A percentile compares a stretch with the other conserved stretches of the same genome.
Conservation (phyloP, 495 filamentous ascomycete genomes). For the Copromyces sp. region DNA sequence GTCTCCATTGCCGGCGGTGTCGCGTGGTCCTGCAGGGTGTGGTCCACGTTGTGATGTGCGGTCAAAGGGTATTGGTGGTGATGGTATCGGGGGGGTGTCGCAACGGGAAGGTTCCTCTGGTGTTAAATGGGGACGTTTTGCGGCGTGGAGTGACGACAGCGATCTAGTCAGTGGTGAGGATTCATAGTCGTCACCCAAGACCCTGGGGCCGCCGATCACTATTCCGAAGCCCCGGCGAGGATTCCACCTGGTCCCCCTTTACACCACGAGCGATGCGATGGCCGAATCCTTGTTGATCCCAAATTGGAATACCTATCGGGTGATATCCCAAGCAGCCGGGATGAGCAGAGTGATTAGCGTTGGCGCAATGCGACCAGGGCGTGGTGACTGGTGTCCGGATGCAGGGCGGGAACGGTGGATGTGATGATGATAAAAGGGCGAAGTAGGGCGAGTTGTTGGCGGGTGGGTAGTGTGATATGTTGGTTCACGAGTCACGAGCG, state of each 20-base stretch:
- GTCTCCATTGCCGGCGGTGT: slow-evolving; percentile 41
- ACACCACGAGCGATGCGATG: background rate
- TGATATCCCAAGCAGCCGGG: background rate
- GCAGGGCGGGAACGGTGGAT: background rate
- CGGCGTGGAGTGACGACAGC: slow-evolving; percentile 15
- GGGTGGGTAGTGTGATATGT: background rate
- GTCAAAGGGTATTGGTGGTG: background rate
- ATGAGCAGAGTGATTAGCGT: background rate
- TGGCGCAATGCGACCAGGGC: background rate
- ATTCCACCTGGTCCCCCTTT: background rate
- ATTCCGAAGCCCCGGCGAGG: background rate
- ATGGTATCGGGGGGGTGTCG: slow-evolving; percentile 1
- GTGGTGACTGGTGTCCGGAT: background rate
- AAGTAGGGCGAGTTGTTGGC: background rate
- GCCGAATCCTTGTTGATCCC: background rate
- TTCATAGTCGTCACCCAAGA: slow-evolving; percentile 25
- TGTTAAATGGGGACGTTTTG: background rate
- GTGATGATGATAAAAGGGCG: background rate
- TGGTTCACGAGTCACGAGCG: background rate
- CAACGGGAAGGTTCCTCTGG: slow-evolving; percentile 1
- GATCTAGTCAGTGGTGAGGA: slow-evolving; percentile 22
- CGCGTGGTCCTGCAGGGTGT: background rate
- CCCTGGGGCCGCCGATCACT: slow-evolving; percentile 10
- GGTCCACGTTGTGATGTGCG: background rate
- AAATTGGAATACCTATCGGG: background rate